Percentiles rank a stretch among this genome's conserved stretches.
phyloP scores from a whole-genome alignment of 805 yeast species.

The Wickerhamomyces chambardii region DNA sequence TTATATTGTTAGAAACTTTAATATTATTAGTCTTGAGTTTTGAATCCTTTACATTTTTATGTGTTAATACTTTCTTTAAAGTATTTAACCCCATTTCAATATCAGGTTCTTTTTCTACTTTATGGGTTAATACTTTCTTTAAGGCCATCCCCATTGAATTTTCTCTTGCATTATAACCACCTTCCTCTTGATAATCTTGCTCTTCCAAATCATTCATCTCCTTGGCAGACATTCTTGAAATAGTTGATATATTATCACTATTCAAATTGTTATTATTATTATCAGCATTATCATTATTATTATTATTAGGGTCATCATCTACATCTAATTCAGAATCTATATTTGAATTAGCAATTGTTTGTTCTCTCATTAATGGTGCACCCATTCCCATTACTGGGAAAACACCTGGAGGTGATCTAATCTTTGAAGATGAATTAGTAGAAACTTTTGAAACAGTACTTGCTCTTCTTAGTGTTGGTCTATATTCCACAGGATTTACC shows the following conservation, averaged over 20 bases:
- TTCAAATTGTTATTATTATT: neutral
- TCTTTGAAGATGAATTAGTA: conserved; percentile 3
- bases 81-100: conserved; percentile 13
- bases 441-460: conserved; percentile 2
- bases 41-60: too few species aligned
- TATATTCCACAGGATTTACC: conserved; percentile 9
- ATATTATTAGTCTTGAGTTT: too few species aligned
- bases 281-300: neutral
- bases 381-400: conserved; percentile 82
- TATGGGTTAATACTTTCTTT: conserved; percentile 20
- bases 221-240: conserved; percentile 1
- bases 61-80: too few species aligned
- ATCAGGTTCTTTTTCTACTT: conserved; percentile 17
- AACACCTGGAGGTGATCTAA: conserved; percentile 64
- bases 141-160: conserved; percentile 24
- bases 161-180: conserved; percentile 22
- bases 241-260: neutral
- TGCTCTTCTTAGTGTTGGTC: conserved; percentile 4
- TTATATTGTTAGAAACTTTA: too few species aligned
- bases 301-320: conserved; percentile 1
- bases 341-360: conserved; percentile 41
- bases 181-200: conserved; percentile 14
- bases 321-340: conserved; percentile 1
- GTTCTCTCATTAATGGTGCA: conserved; percentile 45
- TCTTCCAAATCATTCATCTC: conserved; percentile 18